Percentiles rank a stretch among this genome's conserved stretches.
Evolutionary conservation across 1,139 yeast genomes (phyloP).

Genomic region (Candida sp.): DNA sequence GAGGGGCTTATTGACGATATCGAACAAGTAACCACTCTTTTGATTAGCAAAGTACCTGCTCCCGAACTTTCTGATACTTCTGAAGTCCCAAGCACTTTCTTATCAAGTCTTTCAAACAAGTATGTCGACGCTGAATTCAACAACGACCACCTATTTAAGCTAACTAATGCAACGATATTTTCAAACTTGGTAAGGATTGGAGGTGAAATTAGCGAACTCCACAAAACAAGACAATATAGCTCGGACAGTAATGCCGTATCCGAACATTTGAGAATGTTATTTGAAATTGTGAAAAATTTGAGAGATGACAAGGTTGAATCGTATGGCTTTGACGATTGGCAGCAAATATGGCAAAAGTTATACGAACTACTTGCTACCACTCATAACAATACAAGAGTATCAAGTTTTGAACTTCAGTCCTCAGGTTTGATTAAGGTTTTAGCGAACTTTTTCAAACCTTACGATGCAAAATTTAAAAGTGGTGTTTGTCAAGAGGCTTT

Average conservation of each 20-base stretch:
- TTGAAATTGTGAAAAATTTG: conserved; percentile 12
- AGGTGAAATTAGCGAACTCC: conserved; percentile 16
- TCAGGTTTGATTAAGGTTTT: conserved; percentile 62
- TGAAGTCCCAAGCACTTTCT: conserved; percentile 5
- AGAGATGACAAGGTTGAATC: conserved; percentile 3
- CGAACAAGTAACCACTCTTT: conserved; percentile 14
- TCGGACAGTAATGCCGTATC: conserved; percentile 11
- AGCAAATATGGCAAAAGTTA: conserved; percentile 43
- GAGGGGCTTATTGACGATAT: conserved; percentile 71
- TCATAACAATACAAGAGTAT: conserved; percentile 26
- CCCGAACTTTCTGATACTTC: conserved; percentile 8
- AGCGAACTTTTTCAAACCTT: conserved; percentile 32
- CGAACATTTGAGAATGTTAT: conserved; percentile 15
- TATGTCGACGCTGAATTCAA: conserved; percentile 32
- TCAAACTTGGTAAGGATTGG: conserved; percentile 16
- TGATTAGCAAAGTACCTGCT: conserved; percentile 8
- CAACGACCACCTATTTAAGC: conserved; percentile 23
- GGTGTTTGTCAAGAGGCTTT: conserved; percentile 43
- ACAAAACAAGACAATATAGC: conserved; percentile 13
- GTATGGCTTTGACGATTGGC: conserved; percentile 38
- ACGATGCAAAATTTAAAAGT: conserved; percentile 18
- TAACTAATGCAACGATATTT: conserved; percentile 17
- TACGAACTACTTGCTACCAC: conserved; percentile 22
- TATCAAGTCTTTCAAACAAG: conserved; percentile 19
- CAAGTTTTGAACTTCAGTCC: conserved; percentile 74